Evolutionary conservation across 2,329 filamentous ascomycete species (phyloP).

Genomic region (Fusarium sterilihyphosum): DNA sequence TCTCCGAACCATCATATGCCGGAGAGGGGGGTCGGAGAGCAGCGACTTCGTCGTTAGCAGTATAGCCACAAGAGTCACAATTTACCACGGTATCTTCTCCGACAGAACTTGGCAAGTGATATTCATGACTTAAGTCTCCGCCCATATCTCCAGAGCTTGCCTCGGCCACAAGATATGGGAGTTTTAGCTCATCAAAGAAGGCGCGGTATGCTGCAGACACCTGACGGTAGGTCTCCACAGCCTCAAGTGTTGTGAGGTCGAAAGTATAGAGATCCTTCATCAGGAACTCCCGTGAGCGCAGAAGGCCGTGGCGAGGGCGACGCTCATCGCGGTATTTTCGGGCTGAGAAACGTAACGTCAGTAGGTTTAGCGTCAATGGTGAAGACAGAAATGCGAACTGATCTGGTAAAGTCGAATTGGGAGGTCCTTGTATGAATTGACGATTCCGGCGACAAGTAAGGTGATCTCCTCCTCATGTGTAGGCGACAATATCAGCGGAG

Average conservation of each 20-base stretch:
- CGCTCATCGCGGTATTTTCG: slow-evolving; percentile 96
- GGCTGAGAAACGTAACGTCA: slow-evolving; percentile 58
- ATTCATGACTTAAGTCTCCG: slow-evolving; percentile 92
- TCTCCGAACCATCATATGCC: neutral
- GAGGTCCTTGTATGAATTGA: slow-evolving; percentile 86
- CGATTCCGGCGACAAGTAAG: slow-evolving; percentile 73
- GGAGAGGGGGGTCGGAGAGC: slow-evolving; percentile 40
- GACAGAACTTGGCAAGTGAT: slow-evolving; percentile 80
- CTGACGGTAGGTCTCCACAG: slow-evolving; percentile 80
- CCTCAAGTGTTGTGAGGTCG: slow-evolving; percentile 73
- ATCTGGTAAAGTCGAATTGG: slow-evolving; percentile 93
- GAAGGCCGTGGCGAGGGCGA: slow-evolving; percentile 85
- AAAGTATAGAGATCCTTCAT: slow-evolving; percentile 99
- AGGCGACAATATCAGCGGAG: slow-evolving; percentile 81
- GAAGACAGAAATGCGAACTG: slow-evolving; percentile 55
- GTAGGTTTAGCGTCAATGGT: neutral
- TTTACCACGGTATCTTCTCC: slow-evolving; percentile 88
- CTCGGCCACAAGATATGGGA: slow-evolving; percentile 85
- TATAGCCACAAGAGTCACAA: slow-evolving; percentile 78
- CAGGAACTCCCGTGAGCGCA: slow-evolving; percentile 89
- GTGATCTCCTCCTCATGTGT: slow-evolving; percentile 99
- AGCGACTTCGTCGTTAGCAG: slow-evolving; percentile 90
- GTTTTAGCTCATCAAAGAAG: slow-evolving; percentile 83
- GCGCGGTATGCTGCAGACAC: slow-evolving; percentile 78
- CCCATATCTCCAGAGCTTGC: slow-evolving; percentile 98